Evolutionary conservation across 208 protist species (phyloP).

Genomic region (Leptomonas pyrrhocoris): DNA sequence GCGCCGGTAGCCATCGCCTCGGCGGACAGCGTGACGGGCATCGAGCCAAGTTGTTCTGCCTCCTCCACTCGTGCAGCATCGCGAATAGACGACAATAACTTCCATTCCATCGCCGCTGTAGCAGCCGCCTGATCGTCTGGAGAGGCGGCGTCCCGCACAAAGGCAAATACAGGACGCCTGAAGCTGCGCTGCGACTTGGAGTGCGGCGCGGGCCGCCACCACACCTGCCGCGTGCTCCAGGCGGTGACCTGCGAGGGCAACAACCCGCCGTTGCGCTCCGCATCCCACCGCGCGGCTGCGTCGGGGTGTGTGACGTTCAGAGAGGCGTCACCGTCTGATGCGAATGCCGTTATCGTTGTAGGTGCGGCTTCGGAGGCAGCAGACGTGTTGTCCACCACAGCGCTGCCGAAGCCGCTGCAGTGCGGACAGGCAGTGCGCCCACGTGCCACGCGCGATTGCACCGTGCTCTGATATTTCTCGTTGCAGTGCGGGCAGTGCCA

Average conservation of each 20-base stretch:
- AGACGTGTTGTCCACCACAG: background rate
- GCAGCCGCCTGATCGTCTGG: conserved; percentile 49
- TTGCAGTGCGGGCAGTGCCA: conserved; percentile 61
- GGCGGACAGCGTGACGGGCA: conserved; percentile 30
- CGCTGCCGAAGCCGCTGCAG: conserved; percentile 33
- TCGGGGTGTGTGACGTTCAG: conserved; percentile 54
- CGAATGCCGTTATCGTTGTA: background rate
- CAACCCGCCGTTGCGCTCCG: conserved; percentile 51
- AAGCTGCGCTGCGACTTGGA: conserved; percentile 29
- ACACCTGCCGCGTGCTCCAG: conserved; percentile 56
- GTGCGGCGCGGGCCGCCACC: conserved; percentile 49
- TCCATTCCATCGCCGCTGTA: conserved; percentile 44
- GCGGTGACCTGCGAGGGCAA: conserved; percentile 50
- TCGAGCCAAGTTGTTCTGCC: conserved; percentile 30
- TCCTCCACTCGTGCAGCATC: conserved; percentile 47
- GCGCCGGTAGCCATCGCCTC: background rate
- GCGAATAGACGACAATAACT: conserved; percentile 48
- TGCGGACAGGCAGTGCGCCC: conserved; percentile 47
- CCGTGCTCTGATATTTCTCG: conserved; percentile 55
- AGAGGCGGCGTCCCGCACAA: conserved; percentile 48
- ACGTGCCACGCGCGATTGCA: conserved; percentile 47
- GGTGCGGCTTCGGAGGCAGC: background rate
- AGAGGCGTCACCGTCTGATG: background rate
- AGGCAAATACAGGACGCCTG: conserved; percentile 61
- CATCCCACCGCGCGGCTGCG: conserved; percentile 57